These are phyloP conservation scores for Pythium guiyangense DNA, from an alignment of 352 stramenopile genomes.

Conservation along the genomic window DNA sequence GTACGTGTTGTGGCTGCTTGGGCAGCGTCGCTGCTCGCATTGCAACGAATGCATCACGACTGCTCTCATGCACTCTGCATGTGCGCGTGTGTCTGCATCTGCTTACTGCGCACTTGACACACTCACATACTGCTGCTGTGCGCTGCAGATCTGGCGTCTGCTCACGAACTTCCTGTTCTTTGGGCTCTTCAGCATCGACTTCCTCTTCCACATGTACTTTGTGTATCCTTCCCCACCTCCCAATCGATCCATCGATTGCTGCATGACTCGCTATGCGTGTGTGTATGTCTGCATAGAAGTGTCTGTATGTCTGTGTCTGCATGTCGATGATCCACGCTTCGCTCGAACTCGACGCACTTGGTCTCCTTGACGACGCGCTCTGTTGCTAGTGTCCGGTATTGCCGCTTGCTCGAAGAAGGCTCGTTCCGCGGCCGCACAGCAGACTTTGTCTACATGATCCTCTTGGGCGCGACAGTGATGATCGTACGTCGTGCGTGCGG, in stretches of 20 bases:
- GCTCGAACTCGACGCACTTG: neutral
- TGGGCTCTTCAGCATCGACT: conserved; percentile 98
- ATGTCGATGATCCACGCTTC: neutral
- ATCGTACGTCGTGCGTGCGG: conserved; percentile 64
- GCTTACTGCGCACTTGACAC: no score
- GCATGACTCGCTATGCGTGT: conserved; percentile 6
- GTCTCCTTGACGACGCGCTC: neutral
- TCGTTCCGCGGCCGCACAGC: conserved; percentile 96
- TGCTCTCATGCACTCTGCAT: neutral
- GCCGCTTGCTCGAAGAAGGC: conserved; percentile 95
- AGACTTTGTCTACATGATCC: conserved; percentile 98
- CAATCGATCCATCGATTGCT: conserved; percentile 2
- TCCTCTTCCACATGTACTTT: conserved; percentile 99
- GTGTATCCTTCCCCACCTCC: conserved; percentile 66
- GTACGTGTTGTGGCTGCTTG: neutral
- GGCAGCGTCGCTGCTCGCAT: no score
- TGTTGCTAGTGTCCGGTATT: conserved; percentile 85
- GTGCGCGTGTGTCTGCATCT: conserved; percentile 4
- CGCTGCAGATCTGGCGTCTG: conserved; percentile 90
- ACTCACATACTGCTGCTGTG: conserved; percentile 2
- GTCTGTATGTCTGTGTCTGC: neutral
- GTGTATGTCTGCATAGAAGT: neutral
- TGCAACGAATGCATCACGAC: neutral
- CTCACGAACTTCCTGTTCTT: conserved; percentile 99
- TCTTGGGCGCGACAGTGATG: conserved; percentile 95